These are phyloP conservation scores for Karstenula rhodostoma DNA, from an alignment of 2,329 filamentous ascomycete species.

Conservation along the genomic window DNA sequence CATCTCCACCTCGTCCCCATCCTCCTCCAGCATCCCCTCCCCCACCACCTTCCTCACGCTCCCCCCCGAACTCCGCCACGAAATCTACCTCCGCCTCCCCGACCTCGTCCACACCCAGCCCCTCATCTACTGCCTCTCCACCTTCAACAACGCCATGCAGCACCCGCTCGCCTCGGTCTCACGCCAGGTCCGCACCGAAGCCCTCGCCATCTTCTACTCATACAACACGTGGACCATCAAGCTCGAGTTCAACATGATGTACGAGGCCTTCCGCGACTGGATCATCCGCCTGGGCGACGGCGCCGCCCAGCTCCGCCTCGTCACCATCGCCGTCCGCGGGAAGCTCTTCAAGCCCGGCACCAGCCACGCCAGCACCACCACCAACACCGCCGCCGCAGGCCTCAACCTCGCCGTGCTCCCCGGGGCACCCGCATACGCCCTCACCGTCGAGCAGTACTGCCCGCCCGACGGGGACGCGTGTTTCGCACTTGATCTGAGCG, in stretches of 20 bases:
- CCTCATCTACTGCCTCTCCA: slow-evolving; percentile 52
- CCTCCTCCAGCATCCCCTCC: slow-evolving; percentile 9
- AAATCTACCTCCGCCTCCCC: slow-evolving; percentile 48
- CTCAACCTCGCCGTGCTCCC: background rate
- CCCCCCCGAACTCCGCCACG: slow-evolving; percentile 47
- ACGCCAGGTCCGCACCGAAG: slow-evolving; percentile 45
- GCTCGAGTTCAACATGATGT: slow-evolving; percentile 51
- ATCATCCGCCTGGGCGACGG: slow-evolving; percentile 46
- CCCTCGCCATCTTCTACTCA: slow-evolving; percentile 51
- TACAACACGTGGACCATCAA: slow-evolving; percentile 52
- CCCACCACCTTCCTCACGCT: slow-evolving; percentile 45
- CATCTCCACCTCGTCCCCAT: slow-evolving; percentile 22
- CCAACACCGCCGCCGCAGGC: background rate
- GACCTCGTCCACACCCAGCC: slow-evolving; percentile 46
- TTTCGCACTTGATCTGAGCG: slow-evolving; percentile 48
- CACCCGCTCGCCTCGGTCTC: slow-evolving; percentile 49
- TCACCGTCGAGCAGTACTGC: slow-evolving; percentile 32
- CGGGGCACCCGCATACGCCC: background rate
- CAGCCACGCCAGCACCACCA: slow-evolving; percentile 31
- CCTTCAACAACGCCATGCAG: slow-evolving; percentile 46
- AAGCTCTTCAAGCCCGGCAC: slow-evolving; percentile 44
- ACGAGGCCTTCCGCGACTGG: slow-evolving; percentile 51
- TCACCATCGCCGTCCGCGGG: slow-evolving; percentile 45
- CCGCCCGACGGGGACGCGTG: slow-evolving; percentile 49
- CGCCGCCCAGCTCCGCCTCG: slow-evolving; percentile 39